These are phyloP conservation scores for Onygena corvina DNA, from an alignment of 2,329 filamentous ascomycete species.

Conservation along the genomic window DNA sequence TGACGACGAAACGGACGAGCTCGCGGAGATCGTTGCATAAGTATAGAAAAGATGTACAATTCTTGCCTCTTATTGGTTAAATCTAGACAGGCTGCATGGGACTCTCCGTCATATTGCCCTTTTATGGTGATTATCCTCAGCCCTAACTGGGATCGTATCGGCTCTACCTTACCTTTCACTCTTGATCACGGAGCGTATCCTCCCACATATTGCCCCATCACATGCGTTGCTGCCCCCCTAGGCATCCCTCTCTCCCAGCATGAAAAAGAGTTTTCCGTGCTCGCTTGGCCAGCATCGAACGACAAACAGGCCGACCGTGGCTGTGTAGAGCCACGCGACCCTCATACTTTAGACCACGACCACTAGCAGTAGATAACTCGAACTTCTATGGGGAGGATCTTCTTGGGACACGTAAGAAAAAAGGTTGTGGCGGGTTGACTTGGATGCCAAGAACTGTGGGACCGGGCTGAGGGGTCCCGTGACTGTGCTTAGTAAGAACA, in stretches of 20 bases:
- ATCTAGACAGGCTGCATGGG: background rate
- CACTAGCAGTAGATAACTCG: no score
- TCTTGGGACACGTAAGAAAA: background rate
- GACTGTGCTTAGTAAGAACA: background rate
- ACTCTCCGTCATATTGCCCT: background rate
- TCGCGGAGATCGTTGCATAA: background rate
- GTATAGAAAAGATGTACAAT: background rate
- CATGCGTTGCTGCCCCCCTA: background rate
- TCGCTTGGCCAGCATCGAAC: background rate
- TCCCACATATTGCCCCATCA: no score
- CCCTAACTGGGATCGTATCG: background rate
- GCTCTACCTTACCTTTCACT: background rate
- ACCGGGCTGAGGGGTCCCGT: background rate
- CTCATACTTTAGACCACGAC: no score
- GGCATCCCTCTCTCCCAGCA: no score
- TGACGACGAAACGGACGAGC: background rate
- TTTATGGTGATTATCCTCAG: constrained; percentile 4
- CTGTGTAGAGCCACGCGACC: background rate
- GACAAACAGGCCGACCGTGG: background rate
- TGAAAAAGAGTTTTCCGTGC: no score
- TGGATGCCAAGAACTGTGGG: background rate
- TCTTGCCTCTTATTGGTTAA: background rate
- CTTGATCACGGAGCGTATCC: background rate
- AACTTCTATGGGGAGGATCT: no score
- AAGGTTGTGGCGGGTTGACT: no score